Percentiles rank a stretch among this genome's conserved stretches.
These are phyloP conservation scores for Phaeomoniella chlamydospora DNA, from an alignment of 2,329 filamentous ascomycete species.

Conservation along the genomic window DNA sequence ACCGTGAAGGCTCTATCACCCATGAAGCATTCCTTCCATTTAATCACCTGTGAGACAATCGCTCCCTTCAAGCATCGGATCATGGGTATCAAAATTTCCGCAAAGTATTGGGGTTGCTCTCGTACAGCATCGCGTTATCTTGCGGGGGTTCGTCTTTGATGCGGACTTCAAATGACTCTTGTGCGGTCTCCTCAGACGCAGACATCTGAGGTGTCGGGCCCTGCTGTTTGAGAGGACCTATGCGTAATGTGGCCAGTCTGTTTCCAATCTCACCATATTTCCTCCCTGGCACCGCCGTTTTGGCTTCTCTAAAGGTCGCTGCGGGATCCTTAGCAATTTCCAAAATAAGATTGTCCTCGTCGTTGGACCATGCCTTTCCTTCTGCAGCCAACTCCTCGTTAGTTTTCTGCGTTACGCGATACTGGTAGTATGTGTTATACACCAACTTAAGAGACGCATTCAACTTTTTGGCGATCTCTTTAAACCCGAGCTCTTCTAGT, in stretches of 20 bases:
- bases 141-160: neutral
- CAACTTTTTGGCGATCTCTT: constrained; percentile 8
- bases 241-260: neutral
- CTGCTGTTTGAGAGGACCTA: neutral
- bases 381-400: neutral
- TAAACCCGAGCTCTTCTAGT: constrained; percentile 8
- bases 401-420: neutral
- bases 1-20: too few relatives aligned
- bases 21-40: too few relatives aligned
- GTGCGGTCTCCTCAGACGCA: constrained; percentile 4
- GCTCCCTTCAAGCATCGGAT: too few relatives aligned
- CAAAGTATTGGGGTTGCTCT: too few relatives aligned
- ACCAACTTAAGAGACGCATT: constrained; percentile 4
- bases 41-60: too few relatives aligned
- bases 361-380: neutral
- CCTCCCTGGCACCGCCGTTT: neutral
- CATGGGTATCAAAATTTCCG: too few relatives aligned
- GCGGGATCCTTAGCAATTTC: neutral
- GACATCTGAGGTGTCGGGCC: neutral
- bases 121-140: too few relatives aligned
- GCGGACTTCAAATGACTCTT: constrained; percentile 5
- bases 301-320: neutral
- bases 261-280: neutral
- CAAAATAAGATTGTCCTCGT: neutral
- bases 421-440: constrained; percentile 3